Evolutionary conservation across 768 basidiomycete species (phyloP).

Genomic region (Galerina marginata): DNA sequence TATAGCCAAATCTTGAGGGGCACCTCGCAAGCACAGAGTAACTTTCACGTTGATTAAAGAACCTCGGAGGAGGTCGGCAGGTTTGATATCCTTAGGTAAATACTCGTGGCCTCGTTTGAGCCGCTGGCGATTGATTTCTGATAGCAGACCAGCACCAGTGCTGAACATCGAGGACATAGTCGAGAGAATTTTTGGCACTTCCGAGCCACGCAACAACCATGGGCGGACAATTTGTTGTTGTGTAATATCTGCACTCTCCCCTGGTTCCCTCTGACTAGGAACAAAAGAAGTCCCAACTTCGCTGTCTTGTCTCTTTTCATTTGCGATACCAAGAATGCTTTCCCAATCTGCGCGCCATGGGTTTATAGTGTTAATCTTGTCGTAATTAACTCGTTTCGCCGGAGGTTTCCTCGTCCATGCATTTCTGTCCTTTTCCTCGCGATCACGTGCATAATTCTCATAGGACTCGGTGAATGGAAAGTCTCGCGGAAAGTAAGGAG

Average conservation of each 20-base stretch:
- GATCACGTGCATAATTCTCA: conserved; percentile 48
- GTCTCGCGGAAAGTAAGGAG: conserved; percentile 80
- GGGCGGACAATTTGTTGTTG: conserved; percentile 34
- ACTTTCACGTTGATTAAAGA: conserved; percentile 75
- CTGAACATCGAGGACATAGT: conserved; percentile 43
- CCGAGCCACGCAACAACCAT: conserved; percentile 76
- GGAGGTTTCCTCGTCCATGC: conserved; percentile 85
- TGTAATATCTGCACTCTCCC: conserved; percentile 12
- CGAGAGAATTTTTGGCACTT: conserved; percentile 50
- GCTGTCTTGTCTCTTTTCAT: conserved; percentile 18
- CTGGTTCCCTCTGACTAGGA: conserved; percentile 60
- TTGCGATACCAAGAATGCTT: conserved; percentile 59
- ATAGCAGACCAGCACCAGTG: conserved; percentile 49
- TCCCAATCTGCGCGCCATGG: conserved; percentile 85
- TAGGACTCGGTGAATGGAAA: conserved; percentile 68
- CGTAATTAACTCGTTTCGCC: conserved; percentile 82
- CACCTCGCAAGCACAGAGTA: conserved; percentile 67
- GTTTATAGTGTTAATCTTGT: conserved; percentile 63
- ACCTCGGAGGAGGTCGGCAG: conserved; percentile 54
- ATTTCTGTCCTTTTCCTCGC: conserved; percentile 57
- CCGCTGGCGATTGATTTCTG: conserved; percentile 65
- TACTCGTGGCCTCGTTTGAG: conserved; percentile 54
- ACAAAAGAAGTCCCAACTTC: conserved; percentile 43
- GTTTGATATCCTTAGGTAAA: conserved; percentile 36
- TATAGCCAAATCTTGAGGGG: conserved; percentile 74